Percentiles rank a stretch among this genome's conserved stretches.
Conservation (phyloP, 83 land plant species). For the Picea abies region DNA sequence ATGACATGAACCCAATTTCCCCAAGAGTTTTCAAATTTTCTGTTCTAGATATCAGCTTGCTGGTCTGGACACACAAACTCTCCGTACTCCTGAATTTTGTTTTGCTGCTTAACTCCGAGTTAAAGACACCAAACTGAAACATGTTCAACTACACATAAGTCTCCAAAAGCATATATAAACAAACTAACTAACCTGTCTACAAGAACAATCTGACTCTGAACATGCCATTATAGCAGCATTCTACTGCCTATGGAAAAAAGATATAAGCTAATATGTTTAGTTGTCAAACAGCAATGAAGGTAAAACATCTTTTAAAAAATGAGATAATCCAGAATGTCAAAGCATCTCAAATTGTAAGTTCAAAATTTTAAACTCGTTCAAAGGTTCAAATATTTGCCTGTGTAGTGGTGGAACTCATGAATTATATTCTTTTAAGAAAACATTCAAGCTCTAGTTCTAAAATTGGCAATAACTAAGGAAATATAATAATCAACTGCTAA, state of each 20-base stretch:
- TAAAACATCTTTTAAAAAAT: background rate
- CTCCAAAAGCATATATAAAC: background rate
- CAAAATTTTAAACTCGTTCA: background rate
- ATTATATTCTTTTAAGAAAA: background rate
- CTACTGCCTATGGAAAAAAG: background rate
- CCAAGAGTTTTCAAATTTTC: background rate
- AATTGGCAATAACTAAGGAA: background rate
- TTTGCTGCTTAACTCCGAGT: background rate
- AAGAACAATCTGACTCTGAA: background rate
- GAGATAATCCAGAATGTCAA: background rate
- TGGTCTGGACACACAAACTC: background rate
- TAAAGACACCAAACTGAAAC: constrained; percentile 2
- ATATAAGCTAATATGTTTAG: background rate
- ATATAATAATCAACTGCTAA: background rate
- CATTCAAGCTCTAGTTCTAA: background rate
- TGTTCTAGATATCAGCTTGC: background rate
- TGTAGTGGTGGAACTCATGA: background rate
- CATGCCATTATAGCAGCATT: background rate
- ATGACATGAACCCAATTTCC: background rate
- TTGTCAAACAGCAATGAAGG: background rate
- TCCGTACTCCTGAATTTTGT: background rate
- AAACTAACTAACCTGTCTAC: no score
- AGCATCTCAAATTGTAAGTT: constrained; percentile 1
- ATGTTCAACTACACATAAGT: background rate
- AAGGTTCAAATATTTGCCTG: background rate